Conservation (phyloP, 2,329 filamentous ascomycete genomes). For the Paraphaeosphaeria sporulosa region DNA sequence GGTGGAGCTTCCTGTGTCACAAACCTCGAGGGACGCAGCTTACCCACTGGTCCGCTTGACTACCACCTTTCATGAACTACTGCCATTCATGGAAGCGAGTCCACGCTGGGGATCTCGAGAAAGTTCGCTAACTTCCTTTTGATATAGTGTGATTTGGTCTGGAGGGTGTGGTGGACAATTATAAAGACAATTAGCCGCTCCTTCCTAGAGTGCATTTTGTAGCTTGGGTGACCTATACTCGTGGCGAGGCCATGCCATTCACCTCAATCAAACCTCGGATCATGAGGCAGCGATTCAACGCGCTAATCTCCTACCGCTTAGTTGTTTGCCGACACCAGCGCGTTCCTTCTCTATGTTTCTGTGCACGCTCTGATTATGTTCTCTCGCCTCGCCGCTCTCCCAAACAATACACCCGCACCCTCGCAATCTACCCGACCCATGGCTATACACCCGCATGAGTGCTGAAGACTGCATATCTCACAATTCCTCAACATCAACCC, state of each 20-base stretch:
- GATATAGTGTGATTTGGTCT: neutral
- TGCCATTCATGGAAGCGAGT: neutral
- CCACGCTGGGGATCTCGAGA: neutral
- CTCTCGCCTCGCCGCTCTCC: neutral
- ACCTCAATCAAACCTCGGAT: neutral
- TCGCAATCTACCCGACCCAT: neutral
- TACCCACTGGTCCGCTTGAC: neutral
- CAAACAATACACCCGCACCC: neutral
- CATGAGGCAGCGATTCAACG: neutral
- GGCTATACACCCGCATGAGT: neutral
- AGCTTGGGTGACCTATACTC: neutral
- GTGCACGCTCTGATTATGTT: neutral
- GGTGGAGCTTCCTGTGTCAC: neutral
- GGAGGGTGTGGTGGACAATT: neutral
- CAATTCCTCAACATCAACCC: constrained; percentile 21
- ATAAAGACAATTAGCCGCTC: neutral
- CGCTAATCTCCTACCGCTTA: neutral
- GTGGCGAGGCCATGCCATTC: neutral
- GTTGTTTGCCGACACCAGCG: constrained; percentile 1
- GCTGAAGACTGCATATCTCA: constrained; percentile 18
- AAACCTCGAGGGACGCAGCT: neutral
- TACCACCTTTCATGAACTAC: neutral
- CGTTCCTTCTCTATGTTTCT: neutral
- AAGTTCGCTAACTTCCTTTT: too few relatives aligned
- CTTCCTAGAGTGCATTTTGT: constrained; percentile 1